These are phyloP conservation scores for Pythium oligandrum DNA, from an alignment of 352 stramenopile genomes.

Conservation along the genomic window DNA sequence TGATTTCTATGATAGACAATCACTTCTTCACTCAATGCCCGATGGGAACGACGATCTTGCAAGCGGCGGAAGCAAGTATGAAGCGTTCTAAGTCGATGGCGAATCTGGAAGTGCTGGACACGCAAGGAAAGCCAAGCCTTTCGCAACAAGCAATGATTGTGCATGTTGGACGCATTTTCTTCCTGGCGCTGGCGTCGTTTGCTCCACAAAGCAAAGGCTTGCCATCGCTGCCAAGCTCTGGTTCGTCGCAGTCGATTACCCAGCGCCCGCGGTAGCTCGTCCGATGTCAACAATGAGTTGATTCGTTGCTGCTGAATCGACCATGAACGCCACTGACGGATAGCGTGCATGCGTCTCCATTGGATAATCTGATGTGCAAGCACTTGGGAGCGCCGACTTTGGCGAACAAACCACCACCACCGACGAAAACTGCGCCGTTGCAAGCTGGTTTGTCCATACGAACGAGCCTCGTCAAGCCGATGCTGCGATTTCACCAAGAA, in stretches of 20 bases:
- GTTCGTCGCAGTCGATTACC: constrained; percentile 8
- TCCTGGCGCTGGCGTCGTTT: neutral
- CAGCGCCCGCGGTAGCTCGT: constrained; percentile 5
- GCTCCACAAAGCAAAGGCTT: constrained; percentile 2
- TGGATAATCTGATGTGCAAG: constrained; percentile 1
- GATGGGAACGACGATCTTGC: no score
- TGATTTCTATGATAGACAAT: no score
- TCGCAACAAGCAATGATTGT: neutral
- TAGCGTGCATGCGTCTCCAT: constrained; percentile 3
- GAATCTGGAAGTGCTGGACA: constrained; percentile 1
- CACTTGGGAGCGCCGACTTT: neutral
- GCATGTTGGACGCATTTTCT: neutral
- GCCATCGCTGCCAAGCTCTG: constrained; percentile 8
- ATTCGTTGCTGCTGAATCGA: constrained; percentile 9
- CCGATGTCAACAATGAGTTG: constrained; percentile 6
- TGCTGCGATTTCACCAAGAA: no score
- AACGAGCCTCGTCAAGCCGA: no score
- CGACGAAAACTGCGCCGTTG: neutral
- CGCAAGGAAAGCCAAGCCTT: constrained; percentile 9
- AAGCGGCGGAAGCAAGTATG: no score
- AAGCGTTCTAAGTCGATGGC: constrained; percentile 1
- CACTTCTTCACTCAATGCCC: no score
- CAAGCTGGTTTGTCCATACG: no score
- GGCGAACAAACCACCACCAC: neutral
- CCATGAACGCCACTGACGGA: constrained; percentile 3